Conservation (phyloP, 495 filamentous ascomycete genomes). For the Trichoderma asperelloides region DNA sequence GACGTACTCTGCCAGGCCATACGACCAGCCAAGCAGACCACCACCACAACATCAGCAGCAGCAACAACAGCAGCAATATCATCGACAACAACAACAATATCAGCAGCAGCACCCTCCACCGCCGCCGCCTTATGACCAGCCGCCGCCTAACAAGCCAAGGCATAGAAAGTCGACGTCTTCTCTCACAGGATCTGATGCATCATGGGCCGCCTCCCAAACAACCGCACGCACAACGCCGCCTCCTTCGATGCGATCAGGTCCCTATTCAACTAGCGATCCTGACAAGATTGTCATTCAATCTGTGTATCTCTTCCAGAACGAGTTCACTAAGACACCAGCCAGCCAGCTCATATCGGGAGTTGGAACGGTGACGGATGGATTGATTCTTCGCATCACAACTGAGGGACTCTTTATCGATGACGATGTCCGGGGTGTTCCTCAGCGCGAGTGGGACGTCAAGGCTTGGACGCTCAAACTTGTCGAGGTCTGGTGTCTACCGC, state of each 20-base stretch:
- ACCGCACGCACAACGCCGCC: conserved; percentile 83
- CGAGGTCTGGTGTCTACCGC: conserved; percentile 75
- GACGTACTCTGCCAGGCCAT: conserved; percentile 71
- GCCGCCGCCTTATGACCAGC: conserved; percentile 64
- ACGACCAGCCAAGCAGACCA: conserved; percentile 74
- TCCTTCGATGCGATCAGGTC: conserved; percentile 54
- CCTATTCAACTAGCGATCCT: conserved; percentile 78
- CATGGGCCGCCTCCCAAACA: conserved; percentile 70
- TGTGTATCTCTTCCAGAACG: conserved; percentile 82
- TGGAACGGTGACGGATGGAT: conserved; percentile 71
- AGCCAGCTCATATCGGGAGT: conserved; percentile 71
- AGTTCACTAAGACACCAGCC: conserved; percentile 69
- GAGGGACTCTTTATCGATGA: conserved; percentile 97
- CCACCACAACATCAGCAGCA: conserved; percentile 41
- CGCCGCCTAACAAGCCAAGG: conserved; percentile 39
- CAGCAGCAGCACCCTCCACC: conserved; percentile 73
- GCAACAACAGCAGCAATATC: conserved; percentile 33
- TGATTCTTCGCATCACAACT: conserved; percentile 74
- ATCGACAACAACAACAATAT: conserved; percentile 69
- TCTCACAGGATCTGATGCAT: conserved; percentile 65
- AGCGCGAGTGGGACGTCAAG: conserved; percentile 97
- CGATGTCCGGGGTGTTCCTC: conserved; percentile 73
- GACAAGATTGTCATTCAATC: conserved; percentile 91
- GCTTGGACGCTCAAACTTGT: conserved; percentile 91
- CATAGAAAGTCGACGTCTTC: conserved; percentile 53